These are phyloP conservation scores for Talaromyces rugulosus DNA, from an alignment of 2,329 filamentous ascomycete genomes.

Conservation along the genomic window DNA sequence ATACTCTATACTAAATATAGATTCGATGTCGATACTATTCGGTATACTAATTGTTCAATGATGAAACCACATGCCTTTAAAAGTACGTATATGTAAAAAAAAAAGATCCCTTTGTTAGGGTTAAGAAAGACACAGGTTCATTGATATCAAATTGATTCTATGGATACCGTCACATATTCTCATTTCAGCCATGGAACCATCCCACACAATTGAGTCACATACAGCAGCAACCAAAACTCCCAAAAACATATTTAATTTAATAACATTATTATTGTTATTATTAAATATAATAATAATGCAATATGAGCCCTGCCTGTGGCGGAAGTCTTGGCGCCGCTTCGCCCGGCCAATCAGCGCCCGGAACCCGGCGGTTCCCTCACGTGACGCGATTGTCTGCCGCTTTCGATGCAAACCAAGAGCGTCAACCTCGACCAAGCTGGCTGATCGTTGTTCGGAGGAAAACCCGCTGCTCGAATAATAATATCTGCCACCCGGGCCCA, in stretches of 20 bases:
- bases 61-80: background rate
- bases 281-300: too few species aligned
- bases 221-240: background rate
- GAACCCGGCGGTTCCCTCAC: slow-evolving; percentile 19
- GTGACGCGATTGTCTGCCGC: slow-evolving; percentile 30
- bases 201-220: background rate
- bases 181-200: background rate
- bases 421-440: slow-evolving; percentile 5
- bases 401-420: slow-evolving; percentile 38
- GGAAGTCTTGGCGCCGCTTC: slow-evolving; percentile 20
- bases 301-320: background rate
- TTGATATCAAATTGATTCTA: background rate
- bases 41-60: background rate
- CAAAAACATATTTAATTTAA: too few species aligned
- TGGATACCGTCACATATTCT: too few species aligned
- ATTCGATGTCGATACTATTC: too few species aligned
- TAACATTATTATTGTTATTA: too few species aligned
- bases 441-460: slow-evolving; percentile 22
- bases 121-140: background rate
- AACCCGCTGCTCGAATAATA: slow-evolving; percentile 1
- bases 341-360: slow-evolving; percentile 23
- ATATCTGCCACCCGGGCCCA: slow-evolving; percentile 2
- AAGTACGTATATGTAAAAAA: background rate
- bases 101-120: background rate
- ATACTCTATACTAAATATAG: background rate